phyloP scores from a whole-genome alignment of 169 alveolate genomes.

The Theileria equi region DNA sequence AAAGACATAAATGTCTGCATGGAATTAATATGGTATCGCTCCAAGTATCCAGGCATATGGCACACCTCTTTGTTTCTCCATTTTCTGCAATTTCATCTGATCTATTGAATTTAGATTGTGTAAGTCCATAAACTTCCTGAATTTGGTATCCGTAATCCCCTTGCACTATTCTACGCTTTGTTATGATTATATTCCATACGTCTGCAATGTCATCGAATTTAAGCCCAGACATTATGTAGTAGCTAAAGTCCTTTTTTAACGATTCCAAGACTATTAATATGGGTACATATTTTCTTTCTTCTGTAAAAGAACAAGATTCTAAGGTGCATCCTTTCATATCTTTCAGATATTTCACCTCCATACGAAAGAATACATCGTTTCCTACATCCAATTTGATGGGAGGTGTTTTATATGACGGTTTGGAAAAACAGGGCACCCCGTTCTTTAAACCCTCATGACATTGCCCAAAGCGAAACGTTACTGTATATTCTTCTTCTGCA shows the following conservation, averaged over 20 bases:
- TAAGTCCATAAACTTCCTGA: constrained; percentile 64
- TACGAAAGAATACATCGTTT: background rate
- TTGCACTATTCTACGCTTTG: constrained; percentile 43
- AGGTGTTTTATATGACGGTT: background rate
- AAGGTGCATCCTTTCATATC: constrained; percentile 1
- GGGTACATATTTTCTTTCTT: constrained; percentile 35
- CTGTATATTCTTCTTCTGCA: constrained; percentile 13
- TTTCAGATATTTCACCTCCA: background rate
- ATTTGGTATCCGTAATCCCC: constrained; percentile 50
- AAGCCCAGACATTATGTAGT: constrained; percentile 48
- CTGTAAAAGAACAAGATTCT: constrained; percentile 27
- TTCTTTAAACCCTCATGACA: constrained; percentile 27
- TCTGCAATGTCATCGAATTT: background rate
- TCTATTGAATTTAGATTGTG: constrained; percentile 16
- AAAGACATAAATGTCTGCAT: constrained; percentile 57
- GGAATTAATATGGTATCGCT: constrained; percentile 55
- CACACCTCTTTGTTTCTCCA: constrained; percentile 7
- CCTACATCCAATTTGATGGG: constrained; percentile 38
- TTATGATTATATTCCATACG: constrained; percentile 35
- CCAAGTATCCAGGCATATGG: constrained; percentile 42
- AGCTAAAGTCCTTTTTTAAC: background rate
- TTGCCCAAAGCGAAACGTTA: constrained; percentile 37
- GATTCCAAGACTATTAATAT: constrained; percentile 22
- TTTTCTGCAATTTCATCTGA: background rate
- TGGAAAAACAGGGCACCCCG: constrained; percentile 49